These are phyloP conservation scores for Dendrobium huoshanense DNA, from an alignment of 106 monocot genomes.

Conservation along the genomic window DNA sequence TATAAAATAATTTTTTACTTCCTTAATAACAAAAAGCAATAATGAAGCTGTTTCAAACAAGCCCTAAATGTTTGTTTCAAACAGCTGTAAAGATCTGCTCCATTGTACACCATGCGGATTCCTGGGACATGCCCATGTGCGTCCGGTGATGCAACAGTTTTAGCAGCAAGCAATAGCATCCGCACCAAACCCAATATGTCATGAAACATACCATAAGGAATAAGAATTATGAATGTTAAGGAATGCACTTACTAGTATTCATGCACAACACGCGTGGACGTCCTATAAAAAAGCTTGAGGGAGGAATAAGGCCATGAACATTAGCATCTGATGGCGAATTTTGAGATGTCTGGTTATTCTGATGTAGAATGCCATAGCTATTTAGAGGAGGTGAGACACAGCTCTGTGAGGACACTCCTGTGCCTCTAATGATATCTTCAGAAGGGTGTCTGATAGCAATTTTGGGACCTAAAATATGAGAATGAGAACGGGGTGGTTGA, in stretches of 20 bases:
- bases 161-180: no score
- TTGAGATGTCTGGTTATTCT: slow-evolving; percentile 11
- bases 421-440: slow-evolving; percentile 12
- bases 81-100: no score
- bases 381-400: background rate
- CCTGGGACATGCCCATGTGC: no score
- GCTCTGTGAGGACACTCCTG: slow-evolving; percentile 3
- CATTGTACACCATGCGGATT: no score
- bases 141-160: no score
- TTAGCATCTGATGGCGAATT: slow-evolving; percentile 14
- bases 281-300: slow-evolving; percentile 17
- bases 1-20: no score
- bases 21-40: no score
- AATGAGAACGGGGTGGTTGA: slow-evolving; percentile 15
- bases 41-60: no score
- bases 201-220: no score
- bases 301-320: slow-evolving; percentile 13
- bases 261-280: slow-evolving; percentile 55
- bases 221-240: no score
- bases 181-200: no score
- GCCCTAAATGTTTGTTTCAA: no score
- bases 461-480: slow-evolving; percentile 15
- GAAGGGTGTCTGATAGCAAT: slow-evolving; percentile 7
- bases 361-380: slow-evolving; percentile 8
- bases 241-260: slow-evolving; percentile 35